Conservation (phyloP, 2,329 filamentous ascomycete genomes). For the Clarireedia sp. region DNA sequence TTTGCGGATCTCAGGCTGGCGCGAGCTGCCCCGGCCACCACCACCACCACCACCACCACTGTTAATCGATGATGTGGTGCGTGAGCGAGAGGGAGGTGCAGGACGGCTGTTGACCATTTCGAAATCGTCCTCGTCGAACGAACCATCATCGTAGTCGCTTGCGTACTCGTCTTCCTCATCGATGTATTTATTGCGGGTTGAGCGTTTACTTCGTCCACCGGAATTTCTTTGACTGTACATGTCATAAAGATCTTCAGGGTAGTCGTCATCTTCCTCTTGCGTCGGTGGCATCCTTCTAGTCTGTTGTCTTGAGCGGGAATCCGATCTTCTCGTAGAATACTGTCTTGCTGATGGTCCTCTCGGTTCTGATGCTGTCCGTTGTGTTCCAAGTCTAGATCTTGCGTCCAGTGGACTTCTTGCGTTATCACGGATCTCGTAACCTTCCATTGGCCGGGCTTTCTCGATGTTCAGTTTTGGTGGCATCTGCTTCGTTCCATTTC, state of each 20-base stretch:
- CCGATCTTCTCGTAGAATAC: conserved; percentile 27
- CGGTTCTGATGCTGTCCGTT: conserved; percentile 43
- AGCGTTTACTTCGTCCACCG: conserved; percentile 33
- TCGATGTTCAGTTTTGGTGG: conserved; percentile 58
- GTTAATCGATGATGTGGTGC: conserved; percentile 26
- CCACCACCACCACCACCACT: conserved; percentile 2
- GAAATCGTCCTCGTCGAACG: conserved; percentile 69
- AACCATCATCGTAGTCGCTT: conserved; percentile 63
- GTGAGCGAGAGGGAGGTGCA: conserved; percentile 34
- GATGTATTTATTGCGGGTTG: conserved; percentile 52
- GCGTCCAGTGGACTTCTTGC: conserved; percentile 29
- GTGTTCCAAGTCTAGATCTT: conserved; percentile 33
- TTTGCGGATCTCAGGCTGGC: conserved; percentile 61
- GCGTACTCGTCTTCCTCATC: conserved; percentile 74
- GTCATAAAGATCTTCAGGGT: conserved; percentile 54
- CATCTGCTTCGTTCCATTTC: conserved; percentile 52
- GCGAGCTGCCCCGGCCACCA: conserved; percentile 43
- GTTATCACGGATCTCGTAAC: conserved; percentile 29
- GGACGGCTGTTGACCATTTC: conserved; percentile 62
- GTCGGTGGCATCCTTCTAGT: conserved; percentile 22
- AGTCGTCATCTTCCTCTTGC: conserved; percentile 53
- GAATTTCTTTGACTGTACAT: conserved; percentile 47
- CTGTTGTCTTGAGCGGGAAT: conserved; percentile 18
- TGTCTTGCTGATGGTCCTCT: conserved; percentile 34
- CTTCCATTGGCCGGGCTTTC: conserved; percentile 40